phyloP scores from a whole-genome alignment of 1,284 basidiomycete genomes.

The Pseudozyma flocculosa region DNA sequence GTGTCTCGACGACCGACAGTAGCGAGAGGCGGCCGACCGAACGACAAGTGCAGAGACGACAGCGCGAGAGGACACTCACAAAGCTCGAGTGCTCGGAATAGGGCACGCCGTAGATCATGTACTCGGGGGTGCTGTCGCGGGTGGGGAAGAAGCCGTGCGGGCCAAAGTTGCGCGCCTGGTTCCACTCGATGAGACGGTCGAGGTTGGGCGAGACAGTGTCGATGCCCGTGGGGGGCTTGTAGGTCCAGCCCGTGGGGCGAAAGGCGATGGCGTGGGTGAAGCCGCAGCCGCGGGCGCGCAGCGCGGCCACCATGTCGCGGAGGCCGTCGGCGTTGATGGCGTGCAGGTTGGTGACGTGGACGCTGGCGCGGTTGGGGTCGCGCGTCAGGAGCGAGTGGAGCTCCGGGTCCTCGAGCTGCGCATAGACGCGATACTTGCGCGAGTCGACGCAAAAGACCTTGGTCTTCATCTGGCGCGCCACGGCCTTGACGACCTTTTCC shows the following conservation, averaged over 20 bases:
- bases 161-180: slow-evolving; percentile 70
- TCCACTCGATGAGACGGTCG: slow-evolving; percentile 63
- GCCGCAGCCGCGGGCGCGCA: slow-evolving; percentile 71
- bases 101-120: slow-evolving; percentile 79
- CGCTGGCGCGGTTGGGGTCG: slow-evolving; percentile 72
- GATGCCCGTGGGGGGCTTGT: slow-evolving; percentile 68
- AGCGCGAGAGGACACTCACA: slow-evolving; percentile 9
- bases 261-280: slow-evolving; percentile 80
- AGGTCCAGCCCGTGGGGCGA: slow-evolving; percentile 93
- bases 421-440: slow-evolving; percentile 50
- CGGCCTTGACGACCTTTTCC: slow-evolving; percentile 91
- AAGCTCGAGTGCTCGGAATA: slow-evolving; percentile 85
- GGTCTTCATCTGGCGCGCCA: slow-evolving; percentile 77
- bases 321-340: slow-evolving; percentile 77
- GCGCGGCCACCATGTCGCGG: slow-evolving; percentile 65
- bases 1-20: no score
- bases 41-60: no score
- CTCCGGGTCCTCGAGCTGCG: slow-evolving; percentile 63
- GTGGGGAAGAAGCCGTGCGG: slow-evolving; percentile 70
- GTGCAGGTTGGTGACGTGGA: slow-evolving; percentile 82
- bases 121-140: slow-evolving; percentile 69
- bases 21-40: no score
- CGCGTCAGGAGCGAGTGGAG: slow-evolving; percentile 75
- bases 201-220: slow-evolving; percentile 57
- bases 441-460: slow-evolving; percentile 84